These are phyloP conservation scores for Pythium periplocum DNA, from an alignment of 352 stramenopile species.

Conservation along the genomic window DNA sequence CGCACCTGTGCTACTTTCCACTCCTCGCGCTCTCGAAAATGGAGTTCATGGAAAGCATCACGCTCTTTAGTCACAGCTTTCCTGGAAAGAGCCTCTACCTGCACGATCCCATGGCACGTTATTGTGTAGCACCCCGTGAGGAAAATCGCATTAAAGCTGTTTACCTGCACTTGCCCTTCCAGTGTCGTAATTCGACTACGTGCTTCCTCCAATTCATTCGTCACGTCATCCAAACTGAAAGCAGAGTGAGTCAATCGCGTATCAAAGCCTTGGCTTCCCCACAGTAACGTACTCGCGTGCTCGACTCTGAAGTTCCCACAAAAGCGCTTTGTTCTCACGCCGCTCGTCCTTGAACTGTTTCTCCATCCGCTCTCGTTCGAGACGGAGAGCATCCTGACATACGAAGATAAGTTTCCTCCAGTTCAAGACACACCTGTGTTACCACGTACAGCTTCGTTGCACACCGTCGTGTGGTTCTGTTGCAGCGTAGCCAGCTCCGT, in stretches of 20 bases:
- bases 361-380: constrained; percentile 26
- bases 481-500: too few relatives aligned
- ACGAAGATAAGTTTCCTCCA: background rate
- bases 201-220: constrained; percentile 27
- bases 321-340: constrained; percentile 24
- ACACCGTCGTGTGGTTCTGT: background rate
- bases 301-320: constrained; percentile 29
- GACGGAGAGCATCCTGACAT: constrained; percentile 22
- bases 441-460: constrained; percentile 6
- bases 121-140: too few relatives aligned
- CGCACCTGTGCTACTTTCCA: constrained; percentile 38
- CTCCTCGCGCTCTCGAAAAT: constrained; percentile 29
- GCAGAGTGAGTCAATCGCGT: background rate
- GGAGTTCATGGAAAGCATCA: constrained; percentile 33
- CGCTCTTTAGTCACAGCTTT: constrained; percentile 39
- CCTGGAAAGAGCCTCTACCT: constrained; percentile 47
- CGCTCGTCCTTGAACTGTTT: constrained; percentile 30
- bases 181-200: constrained; percentile 34
- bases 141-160: too few relatives aligned
- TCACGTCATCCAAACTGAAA: constrained; percentile 25
- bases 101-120: background rate
- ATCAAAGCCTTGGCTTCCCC: background rate
- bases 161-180: constrained; percentile 46
- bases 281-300: constrained; percentile 21
- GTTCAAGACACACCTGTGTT: constrained; percentile 2